phyloP scores from a whole-genome alignment of 129 eudicot genomes.

The Chrysanthemum makinoi region DNA sequence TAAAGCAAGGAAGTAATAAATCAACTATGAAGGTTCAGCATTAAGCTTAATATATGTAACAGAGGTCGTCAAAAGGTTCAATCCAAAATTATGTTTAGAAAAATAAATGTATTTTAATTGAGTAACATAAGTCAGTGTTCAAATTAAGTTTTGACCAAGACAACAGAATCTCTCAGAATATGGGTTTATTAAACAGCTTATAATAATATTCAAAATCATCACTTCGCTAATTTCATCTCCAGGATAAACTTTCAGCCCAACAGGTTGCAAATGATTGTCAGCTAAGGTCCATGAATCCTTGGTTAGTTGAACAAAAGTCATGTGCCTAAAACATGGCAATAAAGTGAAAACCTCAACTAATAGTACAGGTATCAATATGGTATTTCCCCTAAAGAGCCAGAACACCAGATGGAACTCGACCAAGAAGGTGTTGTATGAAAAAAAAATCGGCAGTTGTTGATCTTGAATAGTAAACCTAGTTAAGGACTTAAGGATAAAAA shows the following conservation, averaged over 20 bases:
- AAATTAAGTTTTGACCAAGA: not conserved
- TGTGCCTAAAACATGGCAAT: not conserved
- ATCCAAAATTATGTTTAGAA: conserved; percentile 7
- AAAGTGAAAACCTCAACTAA: not conserved
- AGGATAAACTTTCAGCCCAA: not conserved
- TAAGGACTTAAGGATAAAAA: no score
- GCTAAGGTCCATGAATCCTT: not conserved
- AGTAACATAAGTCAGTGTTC: not conserved
- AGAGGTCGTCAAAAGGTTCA: conserved; percentile 11
- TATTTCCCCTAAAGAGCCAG: no score
- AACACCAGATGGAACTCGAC: no score
- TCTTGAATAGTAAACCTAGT: no score
- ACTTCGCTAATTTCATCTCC: not conserved
- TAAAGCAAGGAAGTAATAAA: not conserved
- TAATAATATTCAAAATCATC: not conserved
- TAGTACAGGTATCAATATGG: no score
- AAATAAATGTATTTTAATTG: not conserved
- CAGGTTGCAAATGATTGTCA: not conserved
- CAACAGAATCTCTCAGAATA: not conserved
- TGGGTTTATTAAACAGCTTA: no score
- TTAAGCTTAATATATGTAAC: conserved; percentile 7
- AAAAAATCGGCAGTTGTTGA: no score
- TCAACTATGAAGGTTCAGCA: not conserved
- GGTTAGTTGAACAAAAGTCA: not conserved
- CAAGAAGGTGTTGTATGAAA: no score